A percentile compares a stretch with the other conserved stretches of the same genome.
Evolutionary conservation across 176 grass and related monocot genomes (phyloP).

Genomic region (Paspalum notatum): DNA sequence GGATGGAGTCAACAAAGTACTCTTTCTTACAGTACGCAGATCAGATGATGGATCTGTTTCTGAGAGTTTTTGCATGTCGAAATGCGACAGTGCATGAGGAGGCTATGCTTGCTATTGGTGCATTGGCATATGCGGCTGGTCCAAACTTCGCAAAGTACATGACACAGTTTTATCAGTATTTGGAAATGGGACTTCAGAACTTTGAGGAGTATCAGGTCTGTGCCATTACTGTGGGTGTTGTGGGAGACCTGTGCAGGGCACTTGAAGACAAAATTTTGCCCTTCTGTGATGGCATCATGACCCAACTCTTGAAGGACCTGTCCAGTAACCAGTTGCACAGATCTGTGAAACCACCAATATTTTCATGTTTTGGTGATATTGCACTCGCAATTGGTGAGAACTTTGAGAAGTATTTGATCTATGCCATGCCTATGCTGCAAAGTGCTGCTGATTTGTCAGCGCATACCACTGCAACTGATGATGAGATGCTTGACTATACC

Average conservation of each 20-base stretch:
- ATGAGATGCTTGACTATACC: conserved; percentile 86
- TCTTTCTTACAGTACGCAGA: conserved; percentile 79
- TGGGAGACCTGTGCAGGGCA: conserved; percentile 82
- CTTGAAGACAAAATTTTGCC: conserved; percentile 86
- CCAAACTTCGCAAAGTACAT: conserved; percentile 82
- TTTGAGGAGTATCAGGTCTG: conserved; percentile 95
- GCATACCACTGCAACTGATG: conserved; percentile 59
- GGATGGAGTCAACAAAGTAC: conserved; percentile 72
- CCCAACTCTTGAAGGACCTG: conserved; percentile 78
- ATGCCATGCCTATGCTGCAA: conserved; percentile 95
- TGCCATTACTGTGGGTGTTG: conserved; percentile 84
- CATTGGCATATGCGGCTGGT: conserved; percentile 84
- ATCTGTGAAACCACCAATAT: conserved; percentile 83
- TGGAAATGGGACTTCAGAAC: conserved; percentile 93
- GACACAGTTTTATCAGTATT: conserved; percentile 84
- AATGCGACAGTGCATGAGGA: conserved; percentile 89
- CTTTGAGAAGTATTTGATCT: conserved; percentile 90
- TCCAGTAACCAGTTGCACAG: conserved; percentile 80
- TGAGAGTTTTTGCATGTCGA: conserved; percentile 79
- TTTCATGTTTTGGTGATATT: conserved; percentile 91
- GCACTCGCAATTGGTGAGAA: conserved; percentile 85
- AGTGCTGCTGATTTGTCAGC: conserved; percentile 80
- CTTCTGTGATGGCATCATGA: conserved; percentile 87
- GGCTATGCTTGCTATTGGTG: conserved; percentile 91
- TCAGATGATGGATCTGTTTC: conserved; percentile 89